Conservation (phyloP, 2,329 filamentous ascomycete genomes). For the Eurotiales sp. region DNA sequence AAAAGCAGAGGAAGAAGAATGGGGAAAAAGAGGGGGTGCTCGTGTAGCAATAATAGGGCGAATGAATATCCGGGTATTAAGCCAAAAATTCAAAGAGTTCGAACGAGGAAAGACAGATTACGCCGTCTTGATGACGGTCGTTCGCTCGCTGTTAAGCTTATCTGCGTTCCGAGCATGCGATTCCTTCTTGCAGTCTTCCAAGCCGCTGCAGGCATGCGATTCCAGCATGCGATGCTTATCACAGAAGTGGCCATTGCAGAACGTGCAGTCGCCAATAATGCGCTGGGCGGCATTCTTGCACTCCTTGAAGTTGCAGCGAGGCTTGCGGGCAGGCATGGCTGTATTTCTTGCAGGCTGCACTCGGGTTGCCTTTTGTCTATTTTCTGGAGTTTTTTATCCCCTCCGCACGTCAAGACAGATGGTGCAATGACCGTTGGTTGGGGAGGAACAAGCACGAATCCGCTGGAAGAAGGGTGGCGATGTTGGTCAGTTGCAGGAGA, state of each 20-base stretch:
- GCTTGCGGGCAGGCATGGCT: slow-evolving; percentile 51
- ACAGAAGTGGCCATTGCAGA: slow-evolving; percentile 92
- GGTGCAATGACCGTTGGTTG: too few relatives aligned
- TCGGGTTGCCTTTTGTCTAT: too few relatives aligned
- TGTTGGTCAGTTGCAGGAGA: slow-evolving; percentile 7
- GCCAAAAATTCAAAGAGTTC: neutral
- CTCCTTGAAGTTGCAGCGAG: slow-evolving; percentile 80
- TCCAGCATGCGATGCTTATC: slow-evolving; percentile 91
- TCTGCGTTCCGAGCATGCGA: slow-evolving; percentile 91
- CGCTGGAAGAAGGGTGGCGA: slow-evolving; percentile 14
- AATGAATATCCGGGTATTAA: slow-evolving; percentile 1
- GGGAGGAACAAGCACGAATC: too few relatives aligned
- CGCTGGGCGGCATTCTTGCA: slow-evolving; percentile 85
- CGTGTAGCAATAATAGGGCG: too few relatives aligned
- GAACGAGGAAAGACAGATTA: slow-evolving; percentile 38
- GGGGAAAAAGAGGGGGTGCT: too few relatives aligned
- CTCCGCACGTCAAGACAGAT: too few relatives aligned
- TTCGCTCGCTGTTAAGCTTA: slow-evolving; percentile 87
- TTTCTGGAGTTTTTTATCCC: too few relatives aligned
- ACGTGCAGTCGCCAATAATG: slow-evolving; percentile 93
- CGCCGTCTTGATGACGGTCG: slow-evolving; percentile 88
- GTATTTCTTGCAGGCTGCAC: too few relatives aligned
- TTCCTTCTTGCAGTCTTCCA: slow-evolving; percentile 98
- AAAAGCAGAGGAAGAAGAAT: neutral
- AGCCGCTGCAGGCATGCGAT: slow-evolving; percentile 84